Percentiles rank a stretch among this genome's conserved stretches.
Evolutionary conservation across 1,284 basidiomycete species (phyloP).

Genomic region (Mrakiaceae sp.): DNA sequence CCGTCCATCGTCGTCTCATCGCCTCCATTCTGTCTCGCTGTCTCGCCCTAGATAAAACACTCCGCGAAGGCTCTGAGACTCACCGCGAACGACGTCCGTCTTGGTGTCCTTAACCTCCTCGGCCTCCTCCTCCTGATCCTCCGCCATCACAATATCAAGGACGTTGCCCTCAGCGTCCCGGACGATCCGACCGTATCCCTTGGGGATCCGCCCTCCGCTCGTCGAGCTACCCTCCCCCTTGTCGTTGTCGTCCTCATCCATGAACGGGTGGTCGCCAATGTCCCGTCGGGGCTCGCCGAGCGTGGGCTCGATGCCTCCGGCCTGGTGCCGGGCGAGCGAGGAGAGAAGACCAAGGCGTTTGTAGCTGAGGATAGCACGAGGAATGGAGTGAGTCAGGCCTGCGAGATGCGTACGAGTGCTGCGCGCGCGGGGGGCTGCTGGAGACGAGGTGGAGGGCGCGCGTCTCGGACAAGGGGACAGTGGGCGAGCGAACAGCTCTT

Average conservation of each 20-base stretch:
- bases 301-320: conserved; percentile 21
- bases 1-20: too few relatives aligned
- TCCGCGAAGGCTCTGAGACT: conserved; percentile 18
- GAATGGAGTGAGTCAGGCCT: background rate
- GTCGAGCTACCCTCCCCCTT: conserved; percentile 18
- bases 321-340: conserved; percentile 19
- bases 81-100: conserved; percentile 34
- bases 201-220: conserved; percentile 38
- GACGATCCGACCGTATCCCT: conserved; percentile 71
- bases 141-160: conserved; percentile 61
- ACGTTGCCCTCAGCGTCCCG: conserved; percentile 73
- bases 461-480: too few relatives aligned
- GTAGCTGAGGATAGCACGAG: conserved; percentile 25
- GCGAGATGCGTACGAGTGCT: too few relatives aligned
- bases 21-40: too few relatives aligned
- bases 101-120: conserved; percentile 20
- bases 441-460: too few relatives aligned
- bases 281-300: conserved; percentile 34
- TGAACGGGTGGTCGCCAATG: conserved; percentile 13
- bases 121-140: conserved; percentile 34
- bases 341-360: conserved; percentile 34
- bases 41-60: too few relatives aligned
- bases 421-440: too few relatives aligned
- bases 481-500: too few relatives aligned
- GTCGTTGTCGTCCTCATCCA: conserved; percentile 11